Evolutionary conservation across 257 asterid genomes (phyloP).

Genomic region (Perilla frutescens): DNA sequence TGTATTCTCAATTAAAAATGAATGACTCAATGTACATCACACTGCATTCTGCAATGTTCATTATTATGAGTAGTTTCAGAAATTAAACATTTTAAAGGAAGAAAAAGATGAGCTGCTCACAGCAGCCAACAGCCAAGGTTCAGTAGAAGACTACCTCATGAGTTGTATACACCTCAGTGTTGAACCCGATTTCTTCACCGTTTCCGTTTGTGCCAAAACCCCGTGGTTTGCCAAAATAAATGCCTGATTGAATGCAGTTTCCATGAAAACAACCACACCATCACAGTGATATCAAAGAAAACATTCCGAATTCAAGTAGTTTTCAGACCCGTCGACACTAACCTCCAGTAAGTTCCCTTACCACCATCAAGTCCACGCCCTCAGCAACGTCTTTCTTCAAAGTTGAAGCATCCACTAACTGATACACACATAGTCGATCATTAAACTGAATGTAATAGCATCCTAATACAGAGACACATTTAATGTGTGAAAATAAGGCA

Average conservation of each 20-base stretch:
- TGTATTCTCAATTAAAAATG: conserved; percentile 16
- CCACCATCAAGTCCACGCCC: conserved; percentile 99
- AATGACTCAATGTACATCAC: conserved; percentile 2
- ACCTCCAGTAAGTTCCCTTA: conserved; percentile 99
- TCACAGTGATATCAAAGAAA: conserved; percentile 5
- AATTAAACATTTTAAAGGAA: background rate
- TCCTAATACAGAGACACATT: conserved; percentile 2
- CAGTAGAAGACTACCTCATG: conserved; percentile 62
- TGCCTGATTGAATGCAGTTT: conserved; percentile 53
- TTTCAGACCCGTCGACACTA: conserved; percentile 33
- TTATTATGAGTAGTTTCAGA: background rate
- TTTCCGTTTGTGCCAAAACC: conserved; percentile 76
- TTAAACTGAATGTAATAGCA: conserved; percentile 1
- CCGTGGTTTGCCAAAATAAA: conserved; percentile 97
- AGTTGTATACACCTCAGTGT: conserved; percentile 89
- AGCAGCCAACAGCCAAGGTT: background rate
- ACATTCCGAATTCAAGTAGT: conserved; percentile 21
- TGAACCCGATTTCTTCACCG: conserved; percentile 92
- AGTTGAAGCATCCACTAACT: conserved; percentile 97
- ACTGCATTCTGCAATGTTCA: conserved; percentile 6
- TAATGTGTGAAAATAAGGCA: background rate
- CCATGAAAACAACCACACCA: conserved; percentile 14
- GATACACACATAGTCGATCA: conserved; percentile 33
- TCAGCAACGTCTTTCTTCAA: conserved; percentile 93
- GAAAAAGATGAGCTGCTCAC: background rate